These are phyloP conservation scores for Gastrolobium villosum DNA, from an alignment of 306 rosid genomes.

Conservation along the genomic window DNA sequence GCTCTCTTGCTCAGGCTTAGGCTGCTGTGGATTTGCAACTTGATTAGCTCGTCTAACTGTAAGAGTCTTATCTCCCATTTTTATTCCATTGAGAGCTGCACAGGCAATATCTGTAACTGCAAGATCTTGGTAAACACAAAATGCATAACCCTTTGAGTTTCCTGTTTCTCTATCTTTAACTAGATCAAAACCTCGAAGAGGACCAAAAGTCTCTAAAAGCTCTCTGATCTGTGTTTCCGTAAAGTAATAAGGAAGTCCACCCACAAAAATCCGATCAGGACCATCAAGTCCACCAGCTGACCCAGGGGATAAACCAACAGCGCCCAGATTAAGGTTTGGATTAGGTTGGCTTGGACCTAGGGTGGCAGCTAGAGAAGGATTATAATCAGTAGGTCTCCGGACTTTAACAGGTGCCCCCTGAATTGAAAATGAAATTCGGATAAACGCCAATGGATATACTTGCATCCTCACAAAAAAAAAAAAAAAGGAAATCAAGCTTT, in stretches of 20 bases:
- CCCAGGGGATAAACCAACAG: conserved; percentile 97
- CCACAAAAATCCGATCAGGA: conserved; percentile 99
- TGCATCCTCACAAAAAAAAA: background rate
- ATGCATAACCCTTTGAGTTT: conserved; percentile 97
- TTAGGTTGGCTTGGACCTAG: conserved; percentile 99
- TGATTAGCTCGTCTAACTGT: conserved; percentile 99
- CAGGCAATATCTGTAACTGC: conserved; percentile 99
- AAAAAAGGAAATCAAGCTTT: conserved; percentile 2
- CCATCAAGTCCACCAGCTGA: conserved; percentile 99
- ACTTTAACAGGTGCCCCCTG: conserved; percentile 99
- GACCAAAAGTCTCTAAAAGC: conserved; percentile 96
- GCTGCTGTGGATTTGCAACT: conserved; percentile 81
- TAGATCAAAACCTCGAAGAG: conserved; percentile 95
- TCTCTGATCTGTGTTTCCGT: conserved; percentile 96
- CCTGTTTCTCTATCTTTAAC: conserved; percentile 99
- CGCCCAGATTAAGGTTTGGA: conserved; percentile 86
- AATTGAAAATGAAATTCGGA: conserved; percentile 22
- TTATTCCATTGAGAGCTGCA: conserved; percentile 98
- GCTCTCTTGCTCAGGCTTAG: conserved; percentile 96
- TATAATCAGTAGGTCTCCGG: conserved; percentile 97
- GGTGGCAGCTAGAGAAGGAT: conserved; percentile 97
- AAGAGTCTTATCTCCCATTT: conserved; percentile 99
- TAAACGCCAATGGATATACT: conserved; percentile 5
- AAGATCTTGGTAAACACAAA: conserved; percentile 99
- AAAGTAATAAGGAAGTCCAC: conserved; percentile 97